These are phyloP conservation scores for Pseudogymnoascus sp. DNA, from an alignment of 2,329 filamentous ascomycete species.

Conservation along the genomic window DNA sequence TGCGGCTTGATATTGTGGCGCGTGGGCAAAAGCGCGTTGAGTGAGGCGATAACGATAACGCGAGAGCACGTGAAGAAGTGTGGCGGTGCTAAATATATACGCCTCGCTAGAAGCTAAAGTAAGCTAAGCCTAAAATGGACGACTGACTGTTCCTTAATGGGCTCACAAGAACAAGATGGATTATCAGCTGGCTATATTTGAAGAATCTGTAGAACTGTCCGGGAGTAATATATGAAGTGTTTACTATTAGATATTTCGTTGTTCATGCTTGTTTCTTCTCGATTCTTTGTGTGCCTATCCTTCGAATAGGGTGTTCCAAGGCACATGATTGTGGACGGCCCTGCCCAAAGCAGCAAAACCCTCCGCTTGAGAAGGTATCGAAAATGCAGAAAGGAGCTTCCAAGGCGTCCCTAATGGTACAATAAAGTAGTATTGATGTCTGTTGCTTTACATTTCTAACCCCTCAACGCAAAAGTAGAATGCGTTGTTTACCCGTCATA, in stretches of 20 bases:
- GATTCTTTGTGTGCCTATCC: neutral
- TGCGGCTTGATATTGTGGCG: conserved; percentile 7
- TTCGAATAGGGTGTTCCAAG: neutral
- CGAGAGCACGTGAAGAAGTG: neutral
- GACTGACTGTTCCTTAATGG: neutral
- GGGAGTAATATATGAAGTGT: neutral
- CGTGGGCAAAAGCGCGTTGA: neutral
- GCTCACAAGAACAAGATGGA: neutral
- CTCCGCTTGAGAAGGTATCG: neutral
- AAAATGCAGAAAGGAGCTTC: neutral
- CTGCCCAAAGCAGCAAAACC: neutral
- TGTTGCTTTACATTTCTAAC: neutral
- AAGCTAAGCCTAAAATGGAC: neutral
- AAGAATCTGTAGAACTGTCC: neutral
- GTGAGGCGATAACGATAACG: neutral
- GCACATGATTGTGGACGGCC: neutral
- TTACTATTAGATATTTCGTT: neutral
- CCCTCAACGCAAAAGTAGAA: neutral
- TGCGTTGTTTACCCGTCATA: conserved; percentile 6
- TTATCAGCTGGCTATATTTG: neutral
- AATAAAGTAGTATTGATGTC: neutral
- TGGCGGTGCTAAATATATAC: neutral
- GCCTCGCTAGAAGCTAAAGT: neutral
- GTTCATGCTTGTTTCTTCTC: neutral
- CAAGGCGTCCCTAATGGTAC: neutral